Conservation (phyloP, 169 alveolate species). For the Miamiensis avidus region DNA sequence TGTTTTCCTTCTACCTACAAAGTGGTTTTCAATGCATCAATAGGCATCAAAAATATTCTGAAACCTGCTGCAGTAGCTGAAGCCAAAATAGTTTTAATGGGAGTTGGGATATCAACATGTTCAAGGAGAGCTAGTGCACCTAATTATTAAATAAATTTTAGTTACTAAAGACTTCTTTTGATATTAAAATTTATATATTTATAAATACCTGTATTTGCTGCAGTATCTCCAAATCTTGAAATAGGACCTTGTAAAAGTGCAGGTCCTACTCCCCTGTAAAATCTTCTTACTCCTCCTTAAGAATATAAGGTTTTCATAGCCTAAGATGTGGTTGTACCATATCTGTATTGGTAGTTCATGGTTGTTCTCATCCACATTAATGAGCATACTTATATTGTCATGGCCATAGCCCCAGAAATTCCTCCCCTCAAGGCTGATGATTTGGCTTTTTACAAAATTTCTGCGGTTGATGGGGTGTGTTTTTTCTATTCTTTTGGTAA, state of each 20-base stretch:
- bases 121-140: neutral
- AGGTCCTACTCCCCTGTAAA: slow-evolving; percentile 82
- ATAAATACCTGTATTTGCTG: slow-evolving; percentile 73
- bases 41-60: slow-evolving; percentile 77
- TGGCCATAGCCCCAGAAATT: slow-evolving; percentile 80
- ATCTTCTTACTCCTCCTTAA: slow-evolving; percentile 81
- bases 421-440: slow-evolving; percentile 64
- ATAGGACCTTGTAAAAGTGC: slow-evolving; percentile 85
- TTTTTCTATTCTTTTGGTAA: no score
- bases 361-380: slow-evolving; percentile 90
- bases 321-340: slow-evolving; percentile 61
- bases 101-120: slow-evolving; percentile 56
- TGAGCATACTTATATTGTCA: slow-evolving; percentile 79
- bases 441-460: neutral
- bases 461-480: no score
- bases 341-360: slow-evolving; percentile 87
- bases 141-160: no score
- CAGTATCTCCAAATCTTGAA: slow-evolving; percentile 88
- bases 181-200: slow-evolving; percentile 57
- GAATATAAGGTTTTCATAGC: slow-evolving; percentile 53
- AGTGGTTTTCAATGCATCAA: slow-evolving; percentile 83
- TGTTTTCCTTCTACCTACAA: slow-evolving; percentile 82
- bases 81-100: slow-evolving; percentile 76
- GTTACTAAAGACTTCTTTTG: slow-evolving; percentile 25
- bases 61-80: slow-evolving; percentile 77